Percentiles rank a stretch among this genome's conserved stretches.
These are phyloP conservation scores for Neofusicoccum laricinum DNA, from an alignment of 2,329 filamentous ascomycete species.

Conservation along the genomic window DNA sequence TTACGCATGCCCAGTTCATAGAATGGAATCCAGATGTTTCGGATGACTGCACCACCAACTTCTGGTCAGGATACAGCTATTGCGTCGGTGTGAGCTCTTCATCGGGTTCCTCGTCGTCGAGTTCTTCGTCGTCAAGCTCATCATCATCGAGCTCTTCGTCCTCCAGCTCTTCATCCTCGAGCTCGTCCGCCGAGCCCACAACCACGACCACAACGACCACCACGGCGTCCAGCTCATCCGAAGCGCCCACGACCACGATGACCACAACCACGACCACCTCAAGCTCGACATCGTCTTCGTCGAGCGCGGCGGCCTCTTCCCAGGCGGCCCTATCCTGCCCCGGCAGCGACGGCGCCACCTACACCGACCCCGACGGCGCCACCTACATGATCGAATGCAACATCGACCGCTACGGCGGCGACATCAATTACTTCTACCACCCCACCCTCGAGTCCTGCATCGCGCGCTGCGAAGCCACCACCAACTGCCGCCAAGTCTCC, in stretches of 20 bases:
- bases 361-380: constrained; percentile 22
- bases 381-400: constrained; percentile 25
- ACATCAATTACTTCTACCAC: constrained; percentile 19
- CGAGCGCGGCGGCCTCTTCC: not conserved
- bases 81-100: not conserved
- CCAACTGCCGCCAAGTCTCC: constrained; percentile 25
- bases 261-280: no score
- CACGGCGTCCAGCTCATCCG: not conserved
- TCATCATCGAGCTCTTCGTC: not conserved
- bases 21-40: not conserved
- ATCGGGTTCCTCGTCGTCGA: not conserved
- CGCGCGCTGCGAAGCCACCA: constrained; percentile 22
- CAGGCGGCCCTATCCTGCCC: constrained; percentile 20
- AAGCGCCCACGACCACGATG: no score
- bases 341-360: constrained; percentile 18
- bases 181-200: not conserved
- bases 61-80: not conserved
- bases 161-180: not conserved
- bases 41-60: not conserved
- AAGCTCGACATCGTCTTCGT: not conserved
- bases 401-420: constrained; percentile 24
- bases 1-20: not conserved
- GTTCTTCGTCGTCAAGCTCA: not conserved
- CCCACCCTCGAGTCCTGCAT: constrained; percentile 22
- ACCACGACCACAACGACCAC: not conserved